These are phyloP conservation scores for Trypanosoma caninum DNA, from an alignment of 208 protist genomes.

Conservation along the genomic window DNA sequence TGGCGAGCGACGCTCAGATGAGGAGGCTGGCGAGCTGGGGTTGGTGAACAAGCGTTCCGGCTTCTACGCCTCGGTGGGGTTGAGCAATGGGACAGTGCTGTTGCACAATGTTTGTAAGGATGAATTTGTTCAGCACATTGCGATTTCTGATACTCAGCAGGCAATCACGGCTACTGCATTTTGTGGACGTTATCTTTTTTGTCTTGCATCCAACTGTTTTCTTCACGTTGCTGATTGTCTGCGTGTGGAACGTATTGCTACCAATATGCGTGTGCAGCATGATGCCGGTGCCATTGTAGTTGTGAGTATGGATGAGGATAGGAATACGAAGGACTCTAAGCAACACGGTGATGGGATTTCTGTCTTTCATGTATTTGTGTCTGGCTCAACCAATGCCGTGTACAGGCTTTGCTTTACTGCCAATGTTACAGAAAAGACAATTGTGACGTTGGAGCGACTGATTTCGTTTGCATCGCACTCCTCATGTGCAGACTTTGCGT, in stretches of 20 bases:
- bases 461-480: slow-evolving; percentile 76
- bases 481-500: slow-evolving; percentile 50
- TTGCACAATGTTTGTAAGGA: slow-evolving; percentile 66
- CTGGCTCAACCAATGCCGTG: slow-evolving; percentile 54
- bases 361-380: slow-evolving; percentile 49
- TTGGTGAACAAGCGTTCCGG: slow-evolving; percentile 2
- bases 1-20: background rate
- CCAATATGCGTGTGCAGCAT: slow-evolving; percentile 39
- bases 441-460: slow-evolving; percentile 36
- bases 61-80: slow-evolving; percentile 57
- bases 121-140: slow-evolving; percentile 38
- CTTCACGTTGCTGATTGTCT: slow-evolving; percentile 44
- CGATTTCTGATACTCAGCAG: slow-evolving; percentile 63
- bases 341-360: background rate
- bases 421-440: background rate
- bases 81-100: slow-evolving; percentile 76
- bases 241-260: slow-evolving; percentile 24
- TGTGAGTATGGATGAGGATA: background rate
- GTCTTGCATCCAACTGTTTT: slow-evolving; percentile 38
- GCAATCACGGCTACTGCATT: slow-evolving; percentile 48
- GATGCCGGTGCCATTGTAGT: slow-evolving; percentile 51
- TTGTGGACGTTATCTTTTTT: slow-evolving; percentile 43
- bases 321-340: background rate
- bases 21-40: slow-evolving; percentile 6
- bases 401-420: slow-evolving; percentile 31